Conservation (phyloP, 495 filamentous ascomycete genomes). For the Tuber indicum region DNA sequence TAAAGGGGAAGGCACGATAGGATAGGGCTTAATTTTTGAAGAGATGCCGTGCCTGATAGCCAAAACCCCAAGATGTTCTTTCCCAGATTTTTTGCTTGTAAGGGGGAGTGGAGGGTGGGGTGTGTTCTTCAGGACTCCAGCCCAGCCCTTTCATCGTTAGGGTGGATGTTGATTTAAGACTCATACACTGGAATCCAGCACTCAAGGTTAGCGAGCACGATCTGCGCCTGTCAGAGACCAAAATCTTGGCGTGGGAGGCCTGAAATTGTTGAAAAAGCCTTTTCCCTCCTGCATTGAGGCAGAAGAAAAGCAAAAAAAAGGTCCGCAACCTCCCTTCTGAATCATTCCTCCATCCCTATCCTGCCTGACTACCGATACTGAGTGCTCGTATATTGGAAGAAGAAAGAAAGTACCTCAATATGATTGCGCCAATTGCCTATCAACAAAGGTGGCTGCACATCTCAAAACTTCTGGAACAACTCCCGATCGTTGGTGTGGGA, state of each 20-base stretch:
- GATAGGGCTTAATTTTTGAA: conserved; percentile 4
- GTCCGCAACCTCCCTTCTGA: neutral
- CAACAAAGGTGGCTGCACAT: neutral
- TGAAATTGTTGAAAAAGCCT: neutral
- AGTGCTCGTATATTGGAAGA: neutral
- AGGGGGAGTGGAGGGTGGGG: conserved; percentile 8
- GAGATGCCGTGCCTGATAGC: conserved; percentile 9
- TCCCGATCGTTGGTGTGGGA: neutral
- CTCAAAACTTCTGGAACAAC: neutral
- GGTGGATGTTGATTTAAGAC: neutral
- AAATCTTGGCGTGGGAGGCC: neutral
- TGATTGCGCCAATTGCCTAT: neutral
- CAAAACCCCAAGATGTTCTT: conserved; percentile 8
- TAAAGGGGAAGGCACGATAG: conserved; percentile 3
- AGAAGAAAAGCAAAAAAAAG: neutral
- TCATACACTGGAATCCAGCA: neutral
- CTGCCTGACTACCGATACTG: neutral
- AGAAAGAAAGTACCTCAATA: neutral
- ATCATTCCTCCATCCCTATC: neutral
- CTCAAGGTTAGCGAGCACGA: neutral
- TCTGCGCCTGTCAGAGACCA: neutral
- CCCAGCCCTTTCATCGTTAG: conserved; percentile 1
- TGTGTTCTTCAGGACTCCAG: conserved; percentile 3
- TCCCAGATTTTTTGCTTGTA: conserved; percentile 7
- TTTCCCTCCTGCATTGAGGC: neutral